Evolutionary conservation across 805 yeast species (phyloP).

Genomic region (Kuraishia floccosa): DNA sequence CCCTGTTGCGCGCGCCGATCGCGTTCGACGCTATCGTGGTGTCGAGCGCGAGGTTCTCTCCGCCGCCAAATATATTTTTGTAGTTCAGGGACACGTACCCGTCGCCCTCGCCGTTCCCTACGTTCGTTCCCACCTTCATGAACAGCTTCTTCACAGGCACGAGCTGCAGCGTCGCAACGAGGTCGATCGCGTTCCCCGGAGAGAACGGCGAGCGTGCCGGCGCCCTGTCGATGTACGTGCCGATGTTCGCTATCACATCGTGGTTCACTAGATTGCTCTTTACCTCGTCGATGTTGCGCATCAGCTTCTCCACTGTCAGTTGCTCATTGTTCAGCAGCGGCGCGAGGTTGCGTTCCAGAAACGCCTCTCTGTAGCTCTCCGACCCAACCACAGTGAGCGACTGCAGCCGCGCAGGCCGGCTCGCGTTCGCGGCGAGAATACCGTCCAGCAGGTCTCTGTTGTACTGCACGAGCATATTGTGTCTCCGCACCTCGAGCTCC

Average conservation of each 20-base stretch:
- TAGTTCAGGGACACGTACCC: slow-evolving; percentile 76
- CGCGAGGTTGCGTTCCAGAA: slow-evolving; percentile 31
- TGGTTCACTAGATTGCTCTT: slow-evolving; percentile 30
- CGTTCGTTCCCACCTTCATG: slow-evolving; percentile 89
- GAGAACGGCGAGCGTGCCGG: slow-evolving; percentile 7
- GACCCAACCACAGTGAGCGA: slow-evolving; percentile 38
- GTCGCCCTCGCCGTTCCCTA: slow-evolving; percentile 95
- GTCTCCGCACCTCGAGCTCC: slow-evolving; percentile 11
- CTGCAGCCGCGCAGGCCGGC: slow-evolving; percentile 29
- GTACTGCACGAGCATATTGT: slow-evolving; percentile 15
- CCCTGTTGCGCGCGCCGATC: slow-evolving; percentile 35
- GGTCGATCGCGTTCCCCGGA: slow-evolving; percentile 12
- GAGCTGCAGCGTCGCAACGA: slow-evolving; percentile 15
- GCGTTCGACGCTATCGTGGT: slow-evolving; percentile 28
- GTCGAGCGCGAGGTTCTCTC: slow-evolving; percentile 37
- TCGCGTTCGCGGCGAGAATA: slow-evolving; percentile 16
- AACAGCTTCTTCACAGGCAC: slow-evolving; percentile 59
- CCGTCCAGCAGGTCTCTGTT: slow-evolving; percentile 14
- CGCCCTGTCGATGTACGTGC: slow-evolving; percentile 18
- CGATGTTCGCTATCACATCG: slow-evolving; percentile 30
- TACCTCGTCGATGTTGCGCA: slow-evolving; percentile 29
- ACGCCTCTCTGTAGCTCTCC: slow-evolving; percentile 29
- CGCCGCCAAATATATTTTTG: slow-evolving; percentile 47
- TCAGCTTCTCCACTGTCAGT: slow-evolving; percentile 26
- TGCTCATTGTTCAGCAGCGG: slow-evolving; percentile 27